Evolutionary conservation across 345 rosid species (phyloP), one percentile per base, ranked within the genome.

Genomic region (Eucalyptus marginata): DNA sequence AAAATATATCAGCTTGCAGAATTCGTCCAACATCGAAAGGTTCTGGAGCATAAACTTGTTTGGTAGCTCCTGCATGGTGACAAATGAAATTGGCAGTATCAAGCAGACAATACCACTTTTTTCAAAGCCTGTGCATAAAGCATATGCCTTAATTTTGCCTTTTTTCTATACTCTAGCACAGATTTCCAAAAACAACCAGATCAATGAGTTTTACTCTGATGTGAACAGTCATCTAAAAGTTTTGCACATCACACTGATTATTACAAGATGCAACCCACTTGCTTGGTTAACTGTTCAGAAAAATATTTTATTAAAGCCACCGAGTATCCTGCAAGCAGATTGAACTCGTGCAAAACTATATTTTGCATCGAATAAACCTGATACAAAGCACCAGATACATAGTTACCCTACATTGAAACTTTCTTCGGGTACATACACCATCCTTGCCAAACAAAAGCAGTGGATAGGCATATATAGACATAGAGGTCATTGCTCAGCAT

Each of bases 31-130:
- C 99, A 88, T 97, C 99, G 85, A 92, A 94, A 89, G 99, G 98
- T 94, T 97, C 99, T 0, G 97, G 99, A 88, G 99, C 99, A 90
- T 98, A 98, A 86, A 94, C 93, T 87, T 94, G 89, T 94, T 96
- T 98, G n/a, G 95, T 96, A 64, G 99, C 99, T 90, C 99, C 99
- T 98, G 95, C 49, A 76, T 76, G 83, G 83, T 76, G 76, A 92
- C 31, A 14, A 84, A 58, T 76, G 83, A 92, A 91, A 66, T 43
- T 43, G 89, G 31, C 33, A 29, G 47, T 47, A 76, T 76, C 47
- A 76, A 76, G 47, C 27, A 76, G 83, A 76, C 83, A 36, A 20
- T 36, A 36, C 15, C 83, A 76, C 47, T 76, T 76, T 18, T 76
- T 22, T 40, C 47, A 76, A 76, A 44, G 47, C 27, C 47, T 76